Percentiles rank a stretch among this genome's conserved stretches.
Evolutionary conservation across 768 basidiomycete genomes (phyloP).

Genomic region (Tubosaeta sp.): DNA sequence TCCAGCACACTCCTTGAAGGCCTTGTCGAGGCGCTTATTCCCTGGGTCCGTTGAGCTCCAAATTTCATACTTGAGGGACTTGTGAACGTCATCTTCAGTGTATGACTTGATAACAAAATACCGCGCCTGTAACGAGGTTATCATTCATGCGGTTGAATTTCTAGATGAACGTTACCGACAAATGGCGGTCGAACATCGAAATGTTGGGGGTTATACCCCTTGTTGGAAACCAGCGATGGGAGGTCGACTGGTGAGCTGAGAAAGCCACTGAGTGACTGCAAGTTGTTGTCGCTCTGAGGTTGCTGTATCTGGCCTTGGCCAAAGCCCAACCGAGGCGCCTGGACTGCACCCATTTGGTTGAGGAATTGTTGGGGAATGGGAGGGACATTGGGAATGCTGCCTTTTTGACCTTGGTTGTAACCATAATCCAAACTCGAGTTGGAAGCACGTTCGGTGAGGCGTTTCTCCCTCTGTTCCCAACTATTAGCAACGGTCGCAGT

Average conservation of each 20-base stretch:
- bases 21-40: conserved; percentile 95
- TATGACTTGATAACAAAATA: conserved; percentile 99
- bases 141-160: background rate
- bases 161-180: conserved; percentile 41
- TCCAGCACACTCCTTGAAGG: conserved; percentile 91
- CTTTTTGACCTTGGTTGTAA: conserved; percentile 41
- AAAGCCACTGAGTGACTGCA: conserved; percentile 45
- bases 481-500: conserved; percentile 35
- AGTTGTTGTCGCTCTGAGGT: conserved; percentile 23
- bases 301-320: conserved; percentile 25
- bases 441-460: conserved; percentile 52
- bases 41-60: conserved; percentile 98
- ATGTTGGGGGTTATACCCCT: conserved; percentile 86
- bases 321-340: conserved; percentile 39
- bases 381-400: conserved; percentile 60
- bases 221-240: conserved; percentile 75
- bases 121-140: conserved; percentile 55
- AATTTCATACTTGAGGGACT: conserved; percentile 95
- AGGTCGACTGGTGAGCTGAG: conserved; percentile 76
- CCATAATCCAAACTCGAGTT: conserved; percentile 67
- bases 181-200: conserved; percentile 81
- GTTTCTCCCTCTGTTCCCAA: conserved; percentile 69
- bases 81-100: conserved; percentile 99
- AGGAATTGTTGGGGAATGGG: conserved; percentile 71
- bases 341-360: conserved; percentile 43